phyloP scores from a whole-genome alignment of 495 filamentous ascomycete species.

The Ramalina intermedia region DNA sequence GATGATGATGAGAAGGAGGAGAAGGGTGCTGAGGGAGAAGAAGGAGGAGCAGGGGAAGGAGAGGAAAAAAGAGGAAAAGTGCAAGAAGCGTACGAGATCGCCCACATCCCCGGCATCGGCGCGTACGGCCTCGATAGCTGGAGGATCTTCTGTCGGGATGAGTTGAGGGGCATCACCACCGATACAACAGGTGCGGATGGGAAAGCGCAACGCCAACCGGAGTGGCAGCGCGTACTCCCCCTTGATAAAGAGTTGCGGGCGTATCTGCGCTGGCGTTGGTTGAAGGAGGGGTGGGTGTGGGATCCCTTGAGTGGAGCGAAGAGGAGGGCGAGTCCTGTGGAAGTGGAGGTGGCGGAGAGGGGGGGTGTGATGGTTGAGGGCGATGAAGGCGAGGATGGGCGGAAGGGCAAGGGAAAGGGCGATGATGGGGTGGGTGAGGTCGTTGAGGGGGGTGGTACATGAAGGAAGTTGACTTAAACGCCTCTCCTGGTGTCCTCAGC shows the following conservation, averaged over 20 bases:
- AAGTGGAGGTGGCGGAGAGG: conserved; percentile 41
- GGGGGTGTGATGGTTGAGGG: conserved; percentile 52
- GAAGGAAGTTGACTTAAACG: too few species aligned
- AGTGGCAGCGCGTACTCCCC: conserved; percentile 82
- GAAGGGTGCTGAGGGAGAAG: conserved; percentile 50
- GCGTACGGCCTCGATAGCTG: conserved; percentile 83
- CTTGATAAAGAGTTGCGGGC: conserved; percentile 80
- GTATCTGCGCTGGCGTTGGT: conserved; percentile 83
- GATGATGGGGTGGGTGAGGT: neutral
- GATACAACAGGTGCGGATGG: conserved; percentile 25
- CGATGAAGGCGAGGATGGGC: conserved; percentile 20
- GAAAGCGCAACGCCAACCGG: conserved; percentile 19
- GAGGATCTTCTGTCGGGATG: conserved; percentile 86
- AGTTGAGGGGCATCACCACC: conserved; percentile 38
- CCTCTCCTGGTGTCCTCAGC: too few species aligned
- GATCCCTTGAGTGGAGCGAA: conserved; percentile 55
- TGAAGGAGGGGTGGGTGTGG: conserved; percentile 74
- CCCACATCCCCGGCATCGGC: conserved; percentile 68
- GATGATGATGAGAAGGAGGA: conserved; percentile 31
- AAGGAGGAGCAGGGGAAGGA: conserved; percentile 34
- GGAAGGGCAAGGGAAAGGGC: neutral
- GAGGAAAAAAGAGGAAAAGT: conserved; percentile 29
- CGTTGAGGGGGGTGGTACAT: neutral
- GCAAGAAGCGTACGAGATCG: conserved; percentile 65
- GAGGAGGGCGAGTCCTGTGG: conserved; percentile 36